These are phyloP conservation scores for Cercospora canescens DNA, from an alignment of 2,329 filamentous ascomycete species.

Conservation along the genomic window DNA sequence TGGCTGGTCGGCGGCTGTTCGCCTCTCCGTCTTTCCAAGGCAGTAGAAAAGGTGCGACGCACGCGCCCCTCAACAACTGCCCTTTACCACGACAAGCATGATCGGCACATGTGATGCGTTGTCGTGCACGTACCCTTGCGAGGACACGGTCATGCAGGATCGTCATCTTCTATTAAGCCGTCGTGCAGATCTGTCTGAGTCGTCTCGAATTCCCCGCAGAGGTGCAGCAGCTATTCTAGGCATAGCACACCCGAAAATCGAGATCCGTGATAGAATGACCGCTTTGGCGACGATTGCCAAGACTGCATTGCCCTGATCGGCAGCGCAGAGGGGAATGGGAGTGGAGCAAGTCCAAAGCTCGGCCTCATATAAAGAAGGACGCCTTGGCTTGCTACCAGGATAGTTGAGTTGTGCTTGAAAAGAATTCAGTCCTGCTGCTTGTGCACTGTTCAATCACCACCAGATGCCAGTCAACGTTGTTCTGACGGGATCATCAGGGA, in stretches of 20 bases:
- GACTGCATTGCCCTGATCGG: background rate
- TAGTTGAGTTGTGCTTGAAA: background rate
- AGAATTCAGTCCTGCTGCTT: background rate
- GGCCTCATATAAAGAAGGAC: background rate
- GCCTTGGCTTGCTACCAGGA: background rate
- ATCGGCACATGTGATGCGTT: no score
- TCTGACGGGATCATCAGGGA: conserved; percentile 38
- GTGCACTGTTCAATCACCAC: background rate
- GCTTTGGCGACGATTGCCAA: background rate
- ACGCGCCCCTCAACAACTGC: no score
- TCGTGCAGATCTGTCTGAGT: background rate
- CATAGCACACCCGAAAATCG: background rate
- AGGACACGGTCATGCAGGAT: no score
- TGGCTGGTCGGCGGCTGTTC: background rate
- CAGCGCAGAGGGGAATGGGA: no score
- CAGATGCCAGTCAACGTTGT: conserved; percentile 23
- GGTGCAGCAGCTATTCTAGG: background rate
- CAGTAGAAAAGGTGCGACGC: no score
- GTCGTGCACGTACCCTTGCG: no score
- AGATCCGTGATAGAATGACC: no score
- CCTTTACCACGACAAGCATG: no score
- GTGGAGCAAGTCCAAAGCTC: background rate
- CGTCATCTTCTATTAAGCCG: no score
- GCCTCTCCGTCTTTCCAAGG: no score
- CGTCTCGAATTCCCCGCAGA: background rate